Conservation (phyloP, 352 stramenopile species). For the Globisporangium takayamanum region DNA sequence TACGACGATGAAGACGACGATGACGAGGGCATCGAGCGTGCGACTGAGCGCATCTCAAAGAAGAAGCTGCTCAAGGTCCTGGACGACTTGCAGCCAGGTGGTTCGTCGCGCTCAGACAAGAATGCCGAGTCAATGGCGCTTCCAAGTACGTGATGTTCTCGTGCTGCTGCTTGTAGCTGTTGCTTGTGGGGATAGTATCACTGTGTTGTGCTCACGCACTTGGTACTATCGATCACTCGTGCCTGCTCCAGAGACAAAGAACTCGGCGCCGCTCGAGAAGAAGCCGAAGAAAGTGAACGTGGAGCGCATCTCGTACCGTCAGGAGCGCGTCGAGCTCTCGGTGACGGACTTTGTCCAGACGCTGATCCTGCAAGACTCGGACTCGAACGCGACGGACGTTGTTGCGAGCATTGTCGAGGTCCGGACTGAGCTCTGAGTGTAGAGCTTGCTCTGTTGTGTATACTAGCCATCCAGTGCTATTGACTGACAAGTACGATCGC, state of each 20-base stretch:
- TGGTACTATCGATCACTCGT: background rate
- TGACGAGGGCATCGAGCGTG: conserved; percentile 50
- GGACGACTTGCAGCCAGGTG: conserved; percentile 45
- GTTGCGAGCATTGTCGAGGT: conserved; percentile 71
- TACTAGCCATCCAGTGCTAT: too few relatives aligned
- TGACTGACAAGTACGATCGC: background rate
- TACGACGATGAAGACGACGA: conserved; percentile 21
- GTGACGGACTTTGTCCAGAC: conserved; percentile 68
- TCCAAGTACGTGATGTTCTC: conserved; percentile 2
- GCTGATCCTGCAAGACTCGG: conserved; percentile 55
- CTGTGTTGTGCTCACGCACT: background rate
- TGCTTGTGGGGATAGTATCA: background rate
- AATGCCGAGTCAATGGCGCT: conserved; percentile 44
- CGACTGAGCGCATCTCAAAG: conserved; percentile 61
- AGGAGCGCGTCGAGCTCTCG: conserved; percentile 61
- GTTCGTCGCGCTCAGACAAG: conserved; percentile 18
- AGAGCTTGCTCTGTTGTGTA: background rate
- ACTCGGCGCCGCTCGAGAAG: conserved; percentile 58
- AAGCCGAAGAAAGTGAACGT: conserved; percentile 54
- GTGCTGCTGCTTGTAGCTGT: background rate
- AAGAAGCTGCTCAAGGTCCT: conserved; percentile 67
- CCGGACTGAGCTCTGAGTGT: background rate
- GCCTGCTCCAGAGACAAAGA: conserved; percentile 51
- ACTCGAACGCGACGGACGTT: conserved; percentile 49
- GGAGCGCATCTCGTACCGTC: conserved; percentile 62